These are phyloP conservation scores for Rhodotorula toruloides DNA, from an alignment of 768 basidiomycete species.

Conservation along the genomic window DNA sequence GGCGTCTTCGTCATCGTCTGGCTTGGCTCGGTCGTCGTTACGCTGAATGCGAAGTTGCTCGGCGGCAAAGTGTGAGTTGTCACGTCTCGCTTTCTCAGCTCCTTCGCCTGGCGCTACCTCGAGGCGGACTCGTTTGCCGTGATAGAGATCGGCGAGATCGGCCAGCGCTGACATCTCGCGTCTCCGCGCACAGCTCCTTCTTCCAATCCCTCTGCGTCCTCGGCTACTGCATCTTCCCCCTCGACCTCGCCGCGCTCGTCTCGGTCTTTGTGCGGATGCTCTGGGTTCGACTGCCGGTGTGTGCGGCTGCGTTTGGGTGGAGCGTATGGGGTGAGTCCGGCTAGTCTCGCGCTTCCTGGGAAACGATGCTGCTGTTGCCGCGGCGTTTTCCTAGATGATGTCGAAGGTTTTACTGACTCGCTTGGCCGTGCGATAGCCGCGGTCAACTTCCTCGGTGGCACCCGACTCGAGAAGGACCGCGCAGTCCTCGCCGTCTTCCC, in stretches of 20 bases:
- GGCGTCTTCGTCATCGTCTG: slow-evolving; percentile 80
- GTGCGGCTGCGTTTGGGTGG: slow-evolving; percentile 86
- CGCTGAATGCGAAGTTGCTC: slow-evolving; percentile 79
- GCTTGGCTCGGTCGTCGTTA: slow-evolving; percentile 81
- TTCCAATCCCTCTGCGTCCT: slow-evolving; percentile 93
- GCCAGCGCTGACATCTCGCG: no score
- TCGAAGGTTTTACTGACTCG: slow-evolving; percentile 8
- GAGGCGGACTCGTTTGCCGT: not conserved
- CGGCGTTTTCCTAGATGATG: not conserved
- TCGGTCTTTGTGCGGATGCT: slow-evolving; percentile 77
- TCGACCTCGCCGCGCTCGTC: slow-evolving; percentile 82
- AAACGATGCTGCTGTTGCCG: not conserved
- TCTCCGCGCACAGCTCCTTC: slow-evolving; percentile 56
- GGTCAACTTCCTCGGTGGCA: slow-evolving; percentile 91
- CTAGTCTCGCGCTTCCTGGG: not conserved
- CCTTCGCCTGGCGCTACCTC: no score
- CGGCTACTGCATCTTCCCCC: slow-evolving; percentile 90
- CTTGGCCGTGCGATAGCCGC: slow-evolving; percentile 56
- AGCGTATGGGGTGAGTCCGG: slow-evolving; percentile 76
- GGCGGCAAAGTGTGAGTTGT: slow-evolving; percentile 50
- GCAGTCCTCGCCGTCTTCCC: slow-evolving; percentile 93
- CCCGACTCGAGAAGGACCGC: slow-evolving; percentile 73
- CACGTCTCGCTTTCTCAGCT: not conserved
- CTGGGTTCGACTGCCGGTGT: slow-evolving; percentile 79
- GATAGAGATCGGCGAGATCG: slow-evolving; percentile 13